Base-by-base conservation (phyloP, 441 rosid species). In the Macaranga tanarius region DNA sequence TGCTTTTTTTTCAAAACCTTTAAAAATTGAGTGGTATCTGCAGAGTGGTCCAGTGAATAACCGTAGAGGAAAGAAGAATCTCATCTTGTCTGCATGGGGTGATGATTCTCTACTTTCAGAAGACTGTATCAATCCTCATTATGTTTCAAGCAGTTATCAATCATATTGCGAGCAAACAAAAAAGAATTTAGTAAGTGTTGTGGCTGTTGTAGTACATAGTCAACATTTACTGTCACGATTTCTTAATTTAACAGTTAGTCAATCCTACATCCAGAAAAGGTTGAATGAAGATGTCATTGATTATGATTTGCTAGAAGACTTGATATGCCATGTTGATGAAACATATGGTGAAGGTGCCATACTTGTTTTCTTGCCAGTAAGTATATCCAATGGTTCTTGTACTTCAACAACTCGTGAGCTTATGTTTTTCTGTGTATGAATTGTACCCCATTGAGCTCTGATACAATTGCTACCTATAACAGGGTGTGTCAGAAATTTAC, bases 81-180 rank as follows among this genome's bases (percentile, higher is more conserved):
- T 95, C 76, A 92, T 95, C 73, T 71, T 95, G 75, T 92, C 99
- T 72, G 92, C 81, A 62, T 92, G 99, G 99, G 97, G 97, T 22
- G 97, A 92, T 67, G 94, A 92, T 67, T 90, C 90, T 72, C 64
- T 88, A 84, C 91, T 92, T 68, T 78, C 85, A 40, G 97, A 90
- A 80, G 95, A 86, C 62, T 52, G 38, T 82, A 70, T 88, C 64
- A 95, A 95, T 80, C 94, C 97, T 52, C 83, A 82, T 81, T 95
- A 86, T 73, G 71, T 64, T 74, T 80, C 91, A 51, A 86, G 84
- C 76, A 74, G 45, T 77, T 95, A 92, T 76, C 79, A 84, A 78
- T 85, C 90, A 73, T 88, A 86, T 75, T 82, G 87, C 40, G 92
- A 90, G 70, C 92, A 83, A 77, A 92, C 95, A 34, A 90, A 75